phyloP scores from a whole-genome alignment of 441 rosid genomes.

The Gossypium schwendimanii region DNA sequence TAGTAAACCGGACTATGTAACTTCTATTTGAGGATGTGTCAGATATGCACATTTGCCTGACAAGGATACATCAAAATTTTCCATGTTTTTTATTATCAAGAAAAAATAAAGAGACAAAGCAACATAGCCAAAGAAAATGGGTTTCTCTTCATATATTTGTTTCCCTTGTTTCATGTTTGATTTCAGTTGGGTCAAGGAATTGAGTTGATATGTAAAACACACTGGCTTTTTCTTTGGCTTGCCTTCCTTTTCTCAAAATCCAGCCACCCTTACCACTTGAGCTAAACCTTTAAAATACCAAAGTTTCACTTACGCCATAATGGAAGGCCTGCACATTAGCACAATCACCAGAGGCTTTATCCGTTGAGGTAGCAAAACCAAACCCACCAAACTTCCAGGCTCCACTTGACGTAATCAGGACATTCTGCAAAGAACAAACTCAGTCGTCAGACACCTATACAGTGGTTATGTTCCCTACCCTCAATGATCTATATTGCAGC shows the following conservation, averaged over 20 bases:
- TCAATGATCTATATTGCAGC: background rate
- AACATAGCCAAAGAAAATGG: background rate
- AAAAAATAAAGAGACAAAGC: no score
- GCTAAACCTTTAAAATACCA: background rate
- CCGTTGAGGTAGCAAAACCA: slow-evolving; percentile 73
- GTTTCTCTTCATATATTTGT: no score
- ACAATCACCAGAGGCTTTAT: slow-evolving; percentile 50
- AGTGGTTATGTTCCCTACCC: background rate
- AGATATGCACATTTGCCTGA: background rate
- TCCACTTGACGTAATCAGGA: slow-evolving; percentile 77
- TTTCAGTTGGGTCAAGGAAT: background rate
- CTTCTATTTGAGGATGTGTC: background rate
- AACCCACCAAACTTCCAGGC: slow-evolving; percentile 99
- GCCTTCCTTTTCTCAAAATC: background rate
- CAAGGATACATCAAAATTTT: background rate
- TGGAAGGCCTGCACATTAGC: slow-evolving; percentile 66
- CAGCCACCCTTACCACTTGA: background rate
- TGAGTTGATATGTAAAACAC: background rate
- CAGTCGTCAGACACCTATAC: slow-evolving; percentile 11
- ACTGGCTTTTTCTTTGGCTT: background rate
- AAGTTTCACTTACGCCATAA: slow-evolving; percentile 61
- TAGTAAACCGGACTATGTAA: background rate
- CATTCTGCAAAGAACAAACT: slow-evolving; percentile 48
- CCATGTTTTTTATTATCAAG: background rate
- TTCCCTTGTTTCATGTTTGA: background rate